A percentile compares a stretch with the other conserved stretches of the same genome.
Evolutionary conservation across 2,329 filamentous ascomycete genomes (phyloP).

Genomic region (Fusarium mangiferae): DNA sequence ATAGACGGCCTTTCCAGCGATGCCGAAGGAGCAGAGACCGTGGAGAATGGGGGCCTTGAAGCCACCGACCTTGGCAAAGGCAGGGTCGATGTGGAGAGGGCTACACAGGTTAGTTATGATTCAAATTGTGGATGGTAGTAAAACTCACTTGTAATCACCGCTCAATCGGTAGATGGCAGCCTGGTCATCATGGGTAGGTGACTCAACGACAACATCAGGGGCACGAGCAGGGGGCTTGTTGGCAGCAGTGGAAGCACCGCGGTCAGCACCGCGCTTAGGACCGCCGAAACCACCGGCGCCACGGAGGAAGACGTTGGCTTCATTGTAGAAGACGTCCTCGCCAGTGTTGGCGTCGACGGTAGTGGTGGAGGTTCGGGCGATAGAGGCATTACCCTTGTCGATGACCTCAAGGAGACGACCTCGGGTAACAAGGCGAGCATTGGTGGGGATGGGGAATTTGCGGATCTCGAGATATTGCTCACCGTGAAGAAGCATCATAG

Average conservation of each 20-base stretch:
- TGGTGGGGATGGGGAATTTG: constrained; percentile 90
- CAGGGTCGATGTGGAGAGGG: constrained; percentile 94
- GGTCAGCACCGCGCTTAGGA: constrained; percentile 77
- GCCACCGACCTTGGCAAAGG: constrained; percentile 92
- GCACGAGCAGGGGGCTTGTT: constrained; percentile 81
- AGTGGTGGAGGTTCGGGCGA: constrained; percentile 81
- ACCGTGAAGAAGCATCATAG: constrained; percentile 98
- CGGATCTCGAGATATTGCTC: constrained; percentile 97
- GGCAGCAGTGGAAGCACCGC: constrained; percentile 81
- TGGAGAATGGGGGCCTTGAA: constrained; percentile 96
- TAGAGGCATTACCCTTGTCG: constrained; percentile 91
- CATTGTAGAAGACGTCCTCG: constrained; percentile 96
- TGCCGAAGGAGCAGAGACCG: constrained; percentile 94
- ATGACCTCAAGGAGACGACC: constrained; percentile 91
- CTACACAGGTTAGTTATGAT: constrained; percentile 43
- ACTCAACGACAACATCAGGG: constrained; percentile 85
- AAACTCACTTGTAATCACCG: constrained; percentile 83
- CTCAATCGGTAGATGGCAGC: constrained; percentile 92
- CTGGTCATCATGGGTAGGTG: constrained; percentile 88
- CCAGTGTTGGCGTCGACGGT: constrained; percentile 87
- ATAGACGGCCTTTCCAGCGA: constrained; percentile 90
- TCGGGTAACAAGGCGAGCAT: constrained; percentile 78
- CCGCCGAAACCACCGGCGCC: constrained; percentile 93
- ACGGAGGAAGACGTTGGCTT: constrained; percentile 90
- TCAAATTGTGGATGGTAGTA: not conserved